Evolutionary conservation across 495 filamentous ascomycete genomes (phyloP), one percentile per base, ranked within the genome.

Genomic region (Penicillium riverlandense): DNA sequence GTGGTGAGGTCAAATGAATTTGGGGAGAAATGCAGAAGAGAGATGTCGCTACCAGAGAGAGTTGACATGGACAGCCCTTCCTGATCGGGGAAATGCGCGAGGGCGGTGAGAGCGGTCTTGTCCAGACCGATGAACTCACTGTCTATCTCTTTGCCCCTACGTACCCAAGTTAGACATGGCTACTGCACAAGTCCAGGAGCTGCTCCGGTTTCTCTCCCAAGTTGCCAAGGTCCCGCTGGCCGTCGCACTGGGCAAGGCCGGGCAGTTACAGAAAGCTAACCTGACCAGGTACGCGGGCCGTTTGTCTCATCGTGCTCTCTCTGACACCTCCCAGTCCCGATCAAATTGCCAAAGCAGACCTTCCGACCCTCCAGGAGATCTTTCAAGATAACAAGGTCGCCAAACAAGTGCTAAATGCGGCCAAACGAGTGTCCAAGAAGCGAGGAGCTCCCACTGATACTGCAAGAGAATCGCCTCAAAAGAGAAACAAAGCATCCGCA

Each of bases 141-240:
- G 4, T 34, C 32, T 34, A 9, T 34, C 7, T 11, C 2, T 16
- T 16, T 16, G 1, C 4, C 22, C 0, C 4, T 22, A 22, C 22
- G 6, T 22, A 22, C 22, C 4, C 8, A 9, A 37, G 11, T 43
- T 33, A n/a, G 35, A 15, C 10, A 67, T 67, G 63, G 50, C 61
- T 5, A 34, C 52, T 10, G 28, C 45, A 38, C 49, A 86, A 47
- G 67, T 88, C 10, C 82, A 86, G 58, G 69, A 78, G 37, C 69
- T 91, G n/a, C 69, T 91, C 35, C 83, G 86, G 38, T 84, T 92
- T 40, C 74, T 91, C 29, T 83, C 85, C 1, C 79, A 84, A 51
- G 80, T 84, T 55, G 77, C 78, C 28, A 90, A 85, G 57, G 57
- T 86, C 9, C 78, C 85, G 0, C 78, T 91, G 50, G 72, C 84